These are phyloP conservation scores for Penicillium desertorum DNA, from an alignment of 495 filamentous ascomycete genomes.

Conservation along the genomic window DNA sequence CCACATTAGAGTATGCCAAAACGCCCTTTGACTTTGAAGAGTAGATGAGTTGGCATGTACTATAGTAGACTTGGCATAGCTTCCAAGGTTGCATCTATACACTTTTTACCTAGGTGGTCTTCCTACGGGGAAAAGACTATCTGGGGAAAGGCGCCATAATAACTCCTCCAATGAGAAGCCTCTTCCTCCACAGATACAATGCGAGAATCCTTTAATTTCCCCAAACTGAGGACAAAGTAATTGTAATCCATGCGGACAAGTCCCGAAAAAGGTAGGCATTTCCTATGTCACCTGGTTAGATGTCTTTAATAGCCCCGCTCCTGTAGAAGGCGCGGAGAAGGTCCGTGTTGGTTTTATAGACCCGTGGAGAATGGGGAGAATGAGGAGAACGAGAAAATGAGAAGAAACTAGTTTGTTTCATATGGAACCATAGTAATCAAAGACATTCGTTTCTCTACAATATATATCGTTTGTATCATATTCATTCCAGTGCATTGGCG, in stretches of 20 bases:
- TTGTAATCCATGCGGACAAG: not conserved
- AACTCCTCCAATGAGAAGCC: constrained; percentile 1
- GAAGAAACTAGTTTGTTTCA: not conserved
- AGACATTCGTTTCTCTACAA: not conserved
- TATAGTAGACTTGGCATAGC: not conserved
- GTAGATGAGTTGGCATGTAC: not conserved
- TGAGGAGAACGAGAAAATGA: not conserved
- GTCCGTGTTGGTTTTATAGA: constrained; percentile 20
- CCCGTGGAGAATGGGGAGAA: constrained; percentile 27
- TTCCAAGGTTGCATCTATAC: not conserved
- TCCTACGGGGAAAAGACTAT: not conserved
- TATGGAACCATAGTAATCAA: not conserved
- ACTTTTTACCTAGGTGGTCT: not conserved
- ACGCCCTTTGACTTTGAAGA: not conserved
- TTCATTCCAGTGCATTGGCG: constrained; percentile 20
- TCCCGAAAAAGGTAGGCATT: not conserved
- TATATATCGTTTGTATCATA: constrained; percentile 12
- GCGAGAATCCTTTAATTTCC: constrained; percentile 8
- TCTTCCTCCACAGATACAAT: not conserved
- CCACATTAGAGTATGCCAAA: not conserved
- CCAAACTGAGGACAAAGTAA: not conserved
- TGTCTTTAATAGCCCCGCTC: not conserved
- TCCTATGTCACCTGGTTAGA: not conserved
- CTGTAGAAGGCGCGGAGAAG: constrained; percentile 11
- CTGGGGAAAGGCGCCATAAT: not conserved